Conservation (phyloP, 306 rosid genomes). For the Castanea sativa region DNA sequence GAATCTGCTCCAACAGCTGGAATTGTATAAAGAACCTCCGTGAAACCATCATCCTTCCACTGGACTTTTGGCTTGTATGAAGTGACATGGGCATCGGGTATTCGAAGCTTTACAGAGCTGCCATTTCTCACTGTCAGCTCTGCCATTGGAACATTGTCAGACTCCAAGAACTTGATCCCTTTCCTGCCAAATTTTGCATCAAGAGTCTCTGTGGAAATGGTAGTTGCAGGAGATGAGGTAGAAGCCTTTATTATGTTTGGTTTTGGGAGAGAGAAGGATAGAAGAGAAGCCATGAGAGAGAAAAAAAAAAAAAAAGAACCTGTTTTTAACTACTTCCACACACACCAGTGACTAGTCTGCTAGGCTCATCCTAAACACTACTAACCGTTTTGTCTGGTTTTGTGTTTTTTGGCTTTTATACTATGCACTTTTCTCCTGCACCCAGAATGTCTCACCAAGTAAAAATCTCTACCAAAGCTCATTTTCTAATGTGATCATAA, state of each 20-base stretch:
- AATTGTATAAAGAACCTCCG: slow-evolving; percentile 78
- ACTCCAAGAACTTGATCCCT: slow-evolving; percentile 74
- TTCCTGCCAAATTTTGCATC: slow-evolving; percentile 67
- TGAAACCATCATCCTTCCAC: slow-evolving; percentile 88
- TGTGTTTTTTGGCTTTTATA: slow-evolving; percentile 11
- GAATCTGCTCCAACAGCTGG: slow-evolving; percentile 35
- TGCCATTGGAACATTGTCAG: slow-evolving; percentile 49
- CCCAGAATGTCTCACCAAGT: too few relatives aligned
- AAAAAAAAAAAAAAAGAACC: slow-evolving; percentile 28
- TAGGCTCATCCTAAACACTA: slow-evolving; percentile 43
- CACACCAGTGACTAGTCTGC: slow-evolving; percentile 31
- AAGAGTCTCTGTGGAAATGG: slow-evolving; percentile 50
- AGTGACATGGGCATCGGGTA: slow-evolving; percentile 84
- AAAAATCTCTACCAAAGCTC: too few relatives aligned
- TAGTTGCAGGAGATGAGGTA: slow-evolving; percentile 26
- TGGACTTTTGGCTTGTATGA: slow-evolving; percentile 86
- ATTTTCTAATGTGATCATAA: too few relatives aligned
- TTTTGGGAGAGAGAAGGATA: slow-evolving; percentile 77
- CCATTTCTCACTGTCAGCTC: slow-evolving; percentile 85
- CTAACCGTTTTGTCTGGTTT: slow-evolving; percentile 31
- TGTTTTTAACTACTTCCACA: slow-evolving; percentile 47
- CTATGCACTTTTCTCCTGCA: neutral
- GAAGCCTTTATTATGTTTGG: slow-evolving; percentile 49
- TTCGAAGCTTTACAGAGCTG: slow-evolving; percentile 76
- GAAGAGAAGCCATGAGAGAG: slow-evolving; percentile 75